These are phyloP conservation scores for Primulina huaijiensis DNA, from an alignment of 257 asterid species.

Conservation along the genomic window DNA sequence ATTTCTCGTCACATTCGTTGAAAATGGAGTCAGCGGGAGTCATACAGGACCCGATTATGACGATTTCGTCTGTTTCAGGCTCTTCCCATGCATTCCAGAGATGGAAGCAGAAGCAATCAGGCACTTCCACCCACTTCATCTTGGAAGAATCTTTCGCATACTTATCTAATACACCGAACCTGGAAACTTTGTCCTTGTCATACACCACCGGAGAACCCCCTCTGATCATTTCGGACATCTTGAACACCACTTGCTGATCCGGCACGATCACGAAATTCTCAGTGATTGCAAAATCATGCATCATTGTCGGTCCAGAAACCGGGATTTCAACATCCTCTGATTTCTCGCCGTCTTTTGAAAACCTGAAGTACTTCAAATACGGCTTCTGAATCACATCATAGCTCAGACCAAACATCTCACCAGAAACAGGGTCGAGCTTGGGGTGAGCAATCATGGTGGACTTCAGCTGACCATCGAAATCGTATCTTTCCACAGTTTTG, in stretches of 20 bases:
- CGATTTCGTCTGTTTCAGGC: constrained; percentile 66
- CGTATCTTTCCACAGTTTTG: constrained; percentile 60
- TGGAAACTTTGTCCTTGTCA: constrained; percentile 54
- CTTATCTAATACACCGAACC: constrained; percentile 73
- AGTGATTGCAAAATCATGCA: constrained; percentile 97
- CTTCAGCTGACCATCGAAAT: constrained; percentile 49
- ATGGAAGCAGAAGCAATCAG: constrained; percentile 93
- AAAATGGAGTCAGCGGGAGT: constrained; percentile 98
- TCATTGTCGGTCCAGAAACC: constrained; percentile 84
- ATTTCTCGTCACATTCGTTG: constrained; percentile 81
- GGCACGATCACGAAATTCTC: constrained; percentile 76
- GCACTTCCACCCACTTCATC: constrained; percentile 76
- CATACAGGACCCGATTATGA: constrained; percentile 96
- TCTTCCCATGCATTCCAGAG: constrained; percentile 99
- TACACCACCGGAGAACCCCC: constrained; percentile 96
- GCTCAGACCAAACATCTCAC: constrained; percentile 86
- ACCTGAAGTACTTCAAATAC: constrained; percentile 70
- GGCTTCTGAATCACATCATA: constrained; percentile 91
- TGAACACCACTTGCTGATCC: constrained; percentile 94
- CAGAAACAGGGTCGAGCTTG: constrained; percentile 78
- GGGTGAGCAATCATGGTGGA: constrained; percentile 99
- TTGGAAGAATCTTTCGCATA: constrained; percentile 41
- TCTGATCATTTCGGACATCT: constrained; percentile 79
- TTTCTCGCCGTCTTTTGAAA: constrained; percentile 55
- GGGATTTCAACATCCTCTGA: constrained; percentile 84